A percentile compares a stretch with the other conserved stretches of the same genome.
Conservation (phyloP, 1,284 basidiomycete genomes). For the Waitea zeae region DNA sequence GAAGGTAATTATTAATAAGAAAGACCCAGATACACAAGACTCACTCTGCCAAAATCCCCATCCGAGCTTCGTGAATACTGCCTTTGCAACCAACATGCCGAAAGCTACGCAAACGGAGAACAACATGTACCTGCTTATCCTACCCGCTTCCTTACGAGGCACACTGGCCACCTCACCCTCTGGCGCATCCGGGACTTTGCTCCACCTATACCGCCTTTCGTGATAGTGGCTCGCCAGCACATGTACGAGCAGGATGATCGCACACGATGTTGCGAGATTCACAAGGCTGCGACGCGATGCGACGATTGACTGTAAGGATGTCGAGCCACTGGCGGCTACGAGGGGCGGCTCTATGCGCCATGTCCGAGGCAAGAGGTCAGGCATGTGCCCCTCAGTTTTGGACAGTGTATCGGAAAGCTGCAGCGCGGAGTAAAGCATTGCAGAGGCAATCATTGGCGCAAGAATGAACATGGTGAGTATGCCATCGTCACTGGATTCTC, state of each 20-base stretch:
- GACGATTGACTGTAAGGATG: conserved; percentile 43
- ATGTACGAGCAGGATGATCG: conserved; percentile 63
- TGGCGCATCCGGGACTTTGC: conserved; percentile 19
- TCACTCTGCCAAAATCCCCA: conserved; percentile 52
- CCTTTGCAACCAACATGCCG: conserved; percentile 27
- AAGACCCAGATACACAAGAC: conserved; percentile 9
- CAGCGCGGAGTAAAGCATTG: conserved; percentile 40
- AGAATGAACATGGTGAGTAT: conserved; percentile 66
- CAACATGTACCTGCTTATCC: conserved; percentile 41
- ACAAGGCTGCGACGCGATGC: conserved; percentile 61
- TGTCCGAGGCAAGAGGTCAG: conserved; percentile 24
- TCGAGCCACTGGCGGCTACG: conserved; percentile 18
- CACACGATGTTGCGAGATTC: conserved; percentile 64
- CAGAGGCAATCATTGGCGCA: conserved; percentile 57
- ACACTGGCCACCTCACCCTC: conserved; percentile 59
- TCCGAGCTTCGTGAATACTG: conserved; percentile 21
- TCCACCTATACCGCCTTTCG: conserved; percentile 33
- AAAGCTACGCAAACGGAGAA: conserved; percentile 39
- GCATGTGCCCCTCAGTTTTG: conserved; percentile 5
- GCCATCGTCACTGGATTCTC: conserved; percentile 72
- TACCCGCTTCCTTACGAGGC: conserved; percentile 49
- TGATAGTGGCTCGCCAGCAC: conserved; percentile 58
- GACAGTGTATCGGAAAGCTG: too few relatives aligned
- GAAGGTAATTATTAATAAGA: conserved; percentile 4
- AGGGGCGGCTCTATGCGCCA: conserved; percentile 70